Conservation (phyloP, 495 filamentous ascomycete species). For the Mytilinidion resinicola region DNA sequence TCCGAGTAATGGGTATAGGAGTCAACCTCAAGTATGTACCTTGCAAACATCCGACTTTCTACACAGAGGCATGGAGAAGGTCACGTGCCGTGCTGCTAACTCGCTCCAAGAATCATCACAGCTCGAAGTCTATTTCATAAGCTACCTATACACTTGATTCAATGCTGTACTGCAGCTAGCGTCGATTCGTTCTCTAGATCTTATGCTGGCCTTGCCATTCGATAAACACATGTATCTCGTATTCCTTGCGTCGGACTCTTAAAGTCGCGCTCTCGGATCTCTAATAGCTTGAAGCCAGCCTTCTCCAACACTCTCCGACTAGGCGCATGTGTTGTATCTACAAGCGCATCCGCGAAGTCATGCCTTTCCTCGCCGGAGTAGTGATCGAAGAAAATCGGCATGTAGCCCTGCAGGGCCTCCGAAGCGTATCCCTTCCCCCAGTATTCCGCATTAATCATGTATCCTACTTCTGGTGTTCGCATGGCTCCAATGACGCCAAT, state of each 20-base stretch:
- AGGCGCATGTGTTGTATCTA: conserved; percentile 14
- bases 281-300: conserved; percentile 15
- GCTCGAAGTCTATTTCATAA: no score
- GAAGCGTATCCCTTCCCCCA: conserved; percentile 29
- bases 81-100: no score
- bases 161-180: no score
- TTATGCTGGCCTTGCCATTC: conserved; percentile 4
- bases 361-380: conserved; percentile 16
- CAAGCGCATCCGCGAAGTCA: conserved; percentile 20
- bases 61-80: no score
- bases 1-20: no score
- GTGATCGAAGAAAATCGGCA: conserved; percentile 27
- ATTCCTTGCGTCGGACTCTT: conserved; percentile 20
- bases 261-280: conserved; percentile 22
- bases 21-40: no score
- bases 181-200: background rate
- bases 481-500: conserved; percentile 27
- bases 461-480: conserved; percentile 27
- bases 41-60: no score
- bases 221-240: conserved; percentile 21
- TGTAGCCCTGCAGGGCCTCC: conserved; percentile 25
- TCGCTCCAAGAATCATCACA: no score
- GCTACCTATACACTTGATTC: no score
- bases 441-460: conserved; percentile 22
- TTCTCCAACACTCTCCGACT: conserved; percentile 26